phyloP scores from a whole-genome alignment of 148 eudicot species.

The Silene uniflora region DNA sequence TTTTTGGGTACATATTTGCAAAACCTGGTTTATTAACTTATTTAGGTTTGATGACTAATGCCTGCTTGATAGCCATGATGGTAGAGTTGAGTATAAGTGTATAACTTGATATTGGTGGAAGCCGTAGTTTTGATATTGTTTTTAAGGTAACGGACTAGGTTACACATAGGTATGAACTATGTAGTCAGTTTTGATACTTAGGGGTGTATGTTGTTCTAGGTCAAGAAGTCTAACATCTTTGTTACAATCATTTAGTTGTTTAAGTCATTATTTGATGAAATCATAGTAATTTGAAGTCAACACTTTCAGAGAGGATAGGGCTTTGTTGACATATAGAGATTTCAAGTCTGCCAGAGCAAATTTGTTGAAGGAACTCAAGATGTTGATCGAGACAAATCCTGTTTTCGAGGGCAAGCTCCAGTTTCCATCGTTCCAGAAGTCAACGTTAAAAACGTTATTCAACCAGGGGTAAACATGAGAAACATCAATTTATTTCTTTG shows the following conservation, averaged over 20 bases:
- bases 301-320: conserved; percentile 54
- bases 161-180: neutral
- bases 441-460: conserved; percentile 61
- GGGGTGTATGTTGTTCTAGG: neutral
- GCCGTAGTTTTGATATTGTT: neutral
- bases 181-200: neutral
- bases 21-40: neutral
- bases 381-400: conserved; percentile 79
- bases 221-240: neutral
- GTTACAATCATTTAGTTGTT: neutral
- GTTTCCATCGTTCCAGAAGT: conserved; percentile 61
- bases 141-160: too few relatives aligned
- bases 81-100: too few relatives aligned
- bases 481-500: neutral
- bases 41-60: neutral
- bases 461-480: conserved; percentile 54
- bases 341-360: conserved; percentile 61
- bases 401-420: conserved; percentile 61
- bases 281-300: conserved; percentile 6
- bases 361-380: conserved; percentile 61
- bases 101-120: neutral
- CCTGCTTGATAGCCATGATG: neutral
- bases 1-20: neutral
- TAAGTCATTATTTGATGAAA: neutral
- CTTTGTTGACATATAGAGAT: conserved; percentile 65